Base-by-base conservation (phyloP, 805 yeast genomes). In the Kodamaea nitidulidarum region DNA sequence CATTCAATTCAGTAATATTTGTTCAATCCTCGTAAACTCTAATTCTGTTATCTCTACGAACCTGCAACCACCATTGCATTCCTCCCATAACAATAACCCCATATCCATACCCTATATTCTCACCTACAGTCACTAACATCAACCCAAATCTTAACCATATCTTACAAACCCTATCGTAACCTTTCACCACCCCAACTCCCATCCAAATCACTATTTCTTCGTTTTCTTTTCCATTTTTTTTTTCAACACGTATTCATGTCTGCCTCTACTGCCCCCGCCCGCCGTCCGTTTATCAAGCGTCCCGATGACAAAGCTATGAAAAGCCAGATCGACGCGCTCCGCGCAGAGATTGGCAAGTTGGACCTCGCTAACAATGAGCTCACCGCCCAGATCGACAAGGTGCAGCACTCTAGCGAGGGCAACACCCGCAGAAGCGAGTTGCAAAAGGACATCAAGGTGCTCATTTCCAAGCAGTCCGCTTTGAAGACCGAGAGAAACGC, bases 301-400 rank as follows among this genome's bases (percentile, higher is more conserved):
- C 95, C 95, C 35, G 93, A 85, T 61, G 76, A 72, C 52, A 65
- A 73, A 44, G 79, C 70, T 40, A 72, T 81, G 63, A 84, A 84
- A 58, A 74, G 71, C 45, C 71, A 75, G 48, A 55, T 83, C 45
- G 75, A 70, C 26, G 67, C 67, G 44, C 61, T 82, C 49, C 75
- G 76, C 45, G 71, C 71, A 28, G 81, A 82, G 57, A 74, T 84
- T 60, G 78, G 79, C 54, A 75, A 75, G 55, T 69, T 81, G 58
- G 86, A 81, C 56, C 57, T 63, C 32, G 70, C 73, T 44, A 63
- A 80, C 47, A 64, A 64, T 36, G 73, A 75, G 48, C 53, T 82
- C 54, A 72, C 69, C 45, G 67, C 72, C 39, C 78, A 78, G 57
- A 69, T 83, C 47, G 75, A 76, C 45, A 61, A 61, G 42, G 47